Base-by-base conservation (phyloP, 441 rosid species). In the Daphne laureola region DNA sequence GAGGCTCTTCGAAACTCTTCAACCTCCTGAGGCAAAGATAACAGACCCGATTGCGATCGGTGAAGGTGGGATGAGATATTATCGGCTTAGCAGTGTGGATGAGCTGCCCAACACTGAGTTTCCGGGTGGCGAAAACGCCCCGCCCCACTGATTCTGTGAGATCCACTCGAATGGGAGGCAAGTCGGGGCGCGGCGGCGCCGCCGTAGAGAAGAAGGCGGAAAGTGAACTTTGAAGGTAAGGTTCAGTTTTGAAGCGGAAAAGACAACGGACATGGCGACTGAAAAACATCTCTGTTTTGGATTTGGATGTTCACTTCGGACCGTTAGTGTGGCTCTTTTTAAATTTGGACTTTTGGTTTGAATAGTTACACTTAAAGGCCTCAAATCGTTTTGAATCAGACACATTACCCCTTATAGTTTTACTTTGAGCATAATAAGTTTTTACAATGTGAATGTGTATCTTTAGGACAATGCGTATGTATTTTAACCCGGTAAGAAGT, bases 11-110 rank as follows among this genome's bases (percentile, higher is more conserved):
- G 14, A 54, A 64, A 41, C 40, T 61, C 44, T 49, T 13, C 13
- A 79, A 65, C 55, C 69, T 80, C 58, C 52, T 71, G 46, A 86
- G 93, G 71, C 95, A 90, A 66, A 75, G 74, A 54, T 84, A 81
- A 46, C 97, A 90, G 66, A 78, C 87, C 0, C 70, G 27, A 49
- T 67, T 61, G 17, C 70, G 25, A 0, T 65, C 18, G 13, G 73
- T 65, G 42, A 79, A 66, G 25, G 90, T 74, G 48, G 95, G 95
- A 58, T 65, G 77, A 61, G 81, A 59, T 26, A 82, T 17, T 25
- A 78, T 48, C 14, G 93, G 95, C 4, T 79, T 76, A 0, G 97
- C 97, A 4, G 86, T 80, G 72, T 90, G 97, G 50, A 90, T 79
- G 59, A 85, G 80, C 36, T 86, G 90, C 25, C 97, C 87, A 18